These are phyloP conservation scores for Thinopyrum elongatum DNA, from an alignment of 176 grass and related monocot genomes.

Conservation along the genomic window DNA sequence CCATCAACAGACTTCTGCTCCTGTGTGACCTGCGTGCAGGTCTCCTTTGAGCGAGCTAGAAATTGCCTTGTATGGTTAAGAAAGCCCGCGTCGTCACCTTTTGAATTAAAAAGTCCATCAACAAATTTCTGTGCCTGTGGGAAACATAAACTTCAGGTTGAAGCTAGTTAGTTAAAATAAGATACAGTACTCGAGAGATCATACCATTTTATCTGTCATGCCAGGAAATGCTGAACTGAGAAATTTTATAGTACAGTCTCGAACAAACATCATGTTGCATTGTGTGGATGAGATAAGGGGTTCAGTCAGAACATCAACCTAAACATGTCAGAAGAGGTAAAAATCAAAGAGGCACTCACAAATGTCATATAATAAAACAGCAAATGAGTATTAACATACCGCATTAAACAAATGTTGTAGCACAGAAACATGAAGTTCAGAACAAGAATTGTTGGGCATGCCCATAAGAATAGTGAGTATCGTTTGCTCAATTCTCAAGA, in stretches of 20 bases:
- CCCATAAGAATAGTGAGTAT: constrained; percentile 56
- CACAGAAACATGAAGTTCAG: constrained; percentile 60
- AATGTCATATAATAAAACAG: neutral
- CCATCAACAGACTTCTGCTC: neutral
- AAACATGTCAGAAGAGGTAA: neutral
- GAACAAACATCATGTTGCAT: constrained; percentile 52
- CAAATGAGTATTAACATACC: constrained; percentile 27
- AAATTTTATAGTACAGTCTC: constrained; percentile 62
- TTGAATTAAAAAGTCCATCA: constrained; percentile 54
- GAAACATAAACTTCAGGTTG: neutral
- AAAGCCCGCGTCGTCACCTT: constrained; percentile 46
- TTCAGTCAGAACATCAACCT: constrained; percentile 58
- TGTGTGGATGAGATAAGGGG: constrained; percentile 48
- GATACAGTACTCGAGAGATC: neutral
- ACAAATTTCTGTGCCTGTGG: constrained; percentile 53
- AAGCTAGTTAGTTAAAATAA: neutral
- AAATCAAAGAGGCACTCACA: neutral
- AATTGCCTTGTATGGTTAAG: constrained; percentile 62
- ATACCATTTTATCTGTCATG: constrained; percentile 49
- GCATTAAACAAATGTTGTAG: constrained; percentile 61
- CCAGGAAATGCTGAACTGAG: constrained; percentile 62
- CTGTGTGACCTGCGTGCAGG: constrained; percentile 46
- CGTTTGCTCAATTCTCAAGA: constrained; percentile 58
- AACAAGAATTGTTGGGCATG: constrained; percentile 58
- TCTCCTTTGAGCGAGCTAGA: constrained; percentile 60